These are phyloP conservation scores for Leptographium flavum DNA, from an alignment of 2,329 filamentous ascomycete species.

Conservation along the genomic window DNA sequence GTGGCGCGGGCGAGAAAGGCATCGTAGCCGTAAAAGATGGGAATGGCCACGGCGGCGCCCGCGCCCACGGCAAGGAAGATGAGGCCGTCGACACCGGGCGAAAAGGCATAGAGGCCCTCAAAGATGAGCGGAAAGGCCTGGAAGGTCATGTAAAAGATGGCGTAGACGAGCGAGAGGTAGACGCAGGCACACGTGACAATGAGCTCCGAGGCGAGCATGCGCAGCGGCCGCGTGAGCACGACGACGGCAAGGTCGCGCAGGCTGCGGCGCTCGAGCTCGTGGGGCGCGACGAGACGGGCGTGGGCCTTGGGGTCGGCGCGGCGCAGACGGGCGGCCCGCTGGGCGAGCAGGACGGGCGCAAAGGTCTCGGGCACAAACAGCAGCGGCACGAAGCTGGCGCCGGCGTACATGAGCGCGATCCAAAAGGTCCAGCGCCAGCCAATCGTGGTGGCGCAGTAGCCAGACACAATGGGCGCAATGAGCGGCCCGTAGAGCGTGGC, in stretches of 20 bases:
- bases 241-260: slow-evolving; percentile 44
- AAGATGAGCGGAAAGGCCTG: slow-evolving; percentile 64
- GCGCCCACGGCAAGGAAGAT: slow-evolving; percentile 54
- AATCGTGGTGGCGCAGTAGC: slow-evolving; percentile 30
- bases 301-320: slow-evolving; percentile 23
- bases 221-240: slow-evolving; percentile 56
- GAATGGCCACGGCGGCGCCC: slow-evolving; percentile 43
- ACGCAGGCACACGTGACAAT: slow-evolving; percentile 57
- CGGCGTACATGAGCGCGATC: slow-evolving; percentile 36
- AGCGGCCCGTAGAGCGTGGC: slow-evolving; percentile 21
- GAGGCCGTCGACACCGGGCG: slow-evolving; percentile 49
- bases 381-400: slow-evolving; percentile 14
- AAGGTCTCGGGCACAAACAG: slow-evolving; percentile 53
- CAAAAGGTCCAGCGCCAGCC: slow-evolving; percentile 27
- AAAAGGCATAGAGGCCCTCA: slow-evolving; percentile 45
- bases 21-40: slow-evolving; percentile 54
- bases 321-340: slow-evolving; percentile 41
- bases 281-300: slow-evolving; percentile 38
- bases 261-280: slow-evolving; percentile 47
- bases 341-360: slow-evolving; percentile 40
- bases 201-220: slow-evolving; percentile 59
- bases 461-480: slow-evolving; percentile 32
- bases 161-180: slow-evolving; percentile 59
- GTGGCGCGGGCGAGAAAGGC: slow-evolving; percentile 38
- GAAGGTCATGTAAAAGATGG: slow-evolving; percentile 57